These are phyloP conservation scores for Anthracocystis panici-leucophaei DNA, from an alignment of 1,284 basidiomycete species.

Conservation along the genomic window DNA sequence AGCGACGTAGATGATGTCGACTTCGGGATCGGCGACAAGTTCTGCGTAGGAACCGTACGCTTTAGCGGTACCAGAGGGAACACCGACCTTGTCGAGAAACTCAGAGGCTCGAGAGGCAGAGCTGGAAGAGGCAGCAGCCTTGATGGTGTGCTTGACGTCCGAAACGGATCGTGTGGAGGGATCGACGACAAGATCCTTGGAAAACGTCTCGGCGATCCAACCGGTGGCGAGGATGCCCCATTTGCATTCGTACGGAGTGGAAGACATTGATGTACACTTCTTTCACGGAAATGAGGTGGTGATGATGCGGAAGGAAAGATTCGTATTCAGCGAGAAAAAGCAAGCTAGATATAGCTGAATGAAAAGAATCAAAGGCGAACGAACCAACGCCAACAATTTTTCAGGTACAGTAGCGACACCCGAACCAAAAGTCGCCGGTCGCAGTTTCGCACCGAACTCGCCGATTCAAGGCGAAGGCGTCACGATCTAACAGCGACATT, in stretches of 20 bases:
- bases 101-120: slow-evolving; percentile 77
- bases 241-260: slow-evolving; percentile 36
- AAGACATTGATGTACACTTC: not conserved
- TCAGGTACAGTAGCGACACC: not conserved
- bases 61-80: slow-evolving; percentile 73
- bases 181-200: slow-evolving; percentile 69
- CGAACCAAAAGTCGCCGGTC: slow-evolving; percentile 15
- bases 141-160: slow-evolving; percentile 82
- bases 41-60: slow-evolving; percentile 83
- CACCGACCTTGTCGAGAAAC: slow-evolving; percentile 75
- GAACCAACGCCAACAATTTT: not conserved
- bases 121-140: slow-evolving; percentile 79
- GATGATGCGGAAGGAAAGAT: not conserved
- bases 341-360: not conserved
- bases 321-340: not conserved
- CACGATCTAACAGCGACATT: slow-evolving; percentile 11
- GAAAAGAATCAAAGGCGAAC: not conserved
- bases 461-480: not conserved
- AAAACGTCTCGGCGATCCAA: slow-evolving; percentile 66
- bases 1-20: slow-evolving; percentile 73
- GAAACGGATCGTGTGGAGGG: slow-evolving; percentile 74
- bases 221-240: slow-evolving; percentile 64
- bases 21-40: slow-evolving; percentile 79
- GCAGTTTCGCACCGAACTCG: not conserved
- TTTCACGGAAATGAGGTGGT: not conserved